Evolutionary conservation across 352 stramenopile species (phyloP).

Genomic region (Thraustotheca clavata): DNA sequence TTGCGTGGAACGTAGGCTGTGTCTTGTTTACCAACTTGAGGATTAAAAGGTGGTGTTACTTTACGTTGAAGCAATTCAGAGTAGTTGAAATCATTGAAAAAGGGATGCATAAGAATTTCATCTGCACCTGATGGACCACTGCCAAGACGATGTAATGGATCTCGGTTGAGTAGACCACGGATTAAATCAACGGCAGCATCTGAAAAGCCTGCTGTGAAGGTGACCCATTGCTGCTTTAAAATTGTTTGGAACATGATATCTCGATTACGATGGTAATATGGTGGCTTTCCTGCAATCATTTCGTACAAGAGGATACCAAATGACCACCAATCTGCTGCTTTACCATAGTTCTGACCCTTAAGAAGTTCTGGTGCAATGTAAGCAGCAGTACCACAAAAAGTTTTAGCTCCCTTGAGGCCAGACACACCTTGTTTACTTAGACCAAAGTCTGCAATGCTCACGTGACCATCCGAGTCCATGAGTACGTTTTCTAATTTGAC

Average conservation of each 20-base stretch:
- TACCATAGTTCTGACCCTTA: conserved; percentile 83
- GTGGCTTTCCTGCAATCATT: conserved; percentile 90
- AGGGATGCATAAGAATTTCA: conserved; percentile 86
- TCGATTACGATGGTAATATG: conserved; percentile 87
- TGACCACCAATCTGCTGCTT: conserved; percentile 92
- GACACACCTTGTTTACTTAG: conserved; percentile 89
- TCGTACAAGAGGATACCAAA: conserved; percentile 93
- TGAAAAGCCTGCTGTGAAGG: conserved; percentile 93
- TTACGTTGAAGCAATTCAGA: conserved; percentile 74
- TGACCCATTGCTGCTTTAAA: conserved; percentile 88
- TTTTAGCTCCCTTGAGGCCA: conserved; percentile 77
- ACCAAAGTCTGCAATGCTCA: conserved; percentile 92
- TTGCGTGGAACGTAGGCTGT: conserved; percentile 78
- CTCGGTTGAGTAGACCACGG: conserved; percentile 91
- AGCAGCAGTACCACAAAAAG: conserved; percentile 90
- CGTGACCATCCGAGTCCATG: conserved; percentile 90
- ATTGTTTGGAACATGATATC: conserved; percentile 91
- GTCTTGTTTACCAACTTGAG: conserved; percentile 80
- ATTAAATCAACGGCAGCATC: conserved; percentile 85
- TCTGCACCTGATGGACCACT: conserved; percentile 85
- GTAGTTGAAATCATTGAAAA: conserved; percentile 90
- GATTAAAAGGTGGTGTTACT: conserved; percentile 79
- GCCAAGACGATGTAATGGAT: conserved; percentile 93
- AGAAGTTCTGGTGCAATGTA: conserved; percentile 91
- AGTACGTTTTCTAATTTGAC: conserved; percentile 94